These are phyloP conservation scores for Nothomitra cinnamomea DNA, from an alignment of 2,329 filamentous ascomycete species.

Conservation along the genomic window DNA sequence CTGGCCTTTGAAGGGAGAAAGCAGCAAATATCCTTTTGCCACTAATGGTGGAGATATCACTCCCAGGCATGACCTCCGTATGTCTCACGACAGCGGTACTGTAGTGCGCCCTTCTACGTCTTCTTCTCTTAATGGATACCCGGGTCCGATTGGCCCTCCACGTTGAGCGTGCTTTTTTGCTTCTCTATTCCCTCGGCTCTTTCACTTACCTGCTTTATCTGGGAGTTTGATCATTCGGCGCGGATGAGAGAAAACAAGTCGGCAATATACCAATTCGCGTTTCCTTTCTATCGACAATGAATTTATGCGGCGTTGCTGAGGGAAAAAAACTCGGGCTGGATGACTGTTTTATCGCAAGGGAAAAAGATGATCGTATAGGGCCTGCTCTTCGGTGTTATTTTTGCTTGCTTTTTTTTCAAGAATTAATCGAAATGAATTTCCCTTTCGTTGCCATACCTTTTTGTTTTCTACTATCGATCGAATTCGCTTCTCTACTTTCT, in stretches of 20 bases:
- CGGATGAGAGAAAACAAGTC: slow-evolving; percentile 2
- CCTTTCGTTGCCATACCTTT: too few relatives aligned
- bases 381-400: too few relatives aligned
- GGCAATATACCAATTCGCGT: slow-evolving; percentile 5
- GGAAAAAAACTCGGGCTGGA: not conserved
- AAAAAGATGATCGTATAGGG: not conserved
- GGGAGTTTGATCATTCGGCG: not conserved
- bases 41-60: slow-evolving; percentile 58
- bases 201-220: not conserved
- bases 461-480: too few relatives aligned
- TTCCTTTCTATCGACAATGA: not conserved
- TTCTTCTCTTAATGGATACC: slow-evolving; percentile 96
- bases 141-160: slow-evolving; percentile 77
- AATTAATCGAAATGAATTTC: too few relatives aligned
- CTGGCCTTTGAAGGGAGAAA: slow-evolving; percentile 23
- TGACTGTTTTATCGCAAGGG: not conserved
- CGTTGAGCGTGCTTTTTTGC: slow-evolving; percentile 42
- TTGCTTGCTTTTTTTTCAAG: too few relatives aligned
- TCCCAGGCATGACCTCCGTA: slow-evolving; percentile 65
- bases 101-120: slow-evolving; percentile 62
- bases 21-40: slow-evolving; percentile 42
- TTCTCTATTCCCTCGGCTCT: not conserved
- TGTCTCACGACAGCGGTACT: slow-evolving; percentile 68
- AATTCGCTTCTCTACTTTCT: too few relatives aligned
- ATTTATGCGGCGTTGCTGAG: slow-evolving; percentile 1